These are phyloP conservation scores for Sechiopsis laciniata DNA, from an alignment of 306 rosid species.

Conservation along the genomic window DNA sequence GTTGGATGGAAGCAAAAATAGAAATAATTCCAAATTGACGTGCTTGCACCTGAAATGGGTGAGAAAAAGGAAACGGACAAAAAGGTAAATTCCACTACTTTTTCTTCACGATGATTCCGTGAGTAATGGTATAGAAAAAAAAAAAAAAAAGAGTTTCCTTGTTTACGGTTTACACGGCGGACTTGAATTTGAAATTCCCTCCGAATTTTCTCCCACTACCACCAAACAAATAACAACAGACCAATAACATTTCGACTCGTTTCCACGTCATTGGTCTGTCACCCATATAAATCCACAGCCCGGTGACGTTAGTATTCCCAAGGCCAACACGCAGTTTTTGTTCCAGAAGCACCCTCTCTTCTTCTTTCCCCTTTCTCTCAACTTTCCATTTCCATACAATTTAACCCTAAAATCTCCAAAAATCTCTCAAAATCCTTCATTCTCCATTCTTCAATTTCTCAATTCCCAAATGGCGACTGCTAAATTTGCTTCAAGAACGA, in stretches of 20 bases:
- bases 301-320: background rate
- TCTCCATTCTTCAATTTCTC: background rate
- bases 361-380: constrained; percentile 1
- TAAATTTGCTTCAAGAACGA: constrained; percentile 17
- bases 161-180: no score
- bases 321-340: background rate
- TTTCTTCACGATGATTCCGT: no score
- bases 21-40: no score
- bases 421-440: background rate
- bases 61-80: no score
- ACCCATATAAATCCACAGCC: background rate
- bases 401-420: background rate
- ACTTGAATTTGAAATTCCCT: no score
- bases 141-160: no score
- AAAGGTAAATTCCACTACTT: no score
- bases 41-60: no score
- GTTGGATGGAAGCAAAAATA: no score
- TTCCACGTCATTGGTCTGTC: background rate
- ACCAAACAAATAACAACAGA: background rate
- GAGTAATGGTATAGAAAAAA: no score
- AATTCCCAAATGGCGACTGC: background rate
- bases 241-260: background rate
- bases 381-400: background rate
- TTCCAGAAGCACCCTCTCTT: constrained; percentile 2
- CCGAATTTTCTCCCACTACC: background rate